A percentile compares a stretch with the other conserved stretches of the same genome.
Evolutionary conservation across 1,284 basidiomycete genomes (phyloP).

Genomic region (Porogramme epimiltina): DNA sequence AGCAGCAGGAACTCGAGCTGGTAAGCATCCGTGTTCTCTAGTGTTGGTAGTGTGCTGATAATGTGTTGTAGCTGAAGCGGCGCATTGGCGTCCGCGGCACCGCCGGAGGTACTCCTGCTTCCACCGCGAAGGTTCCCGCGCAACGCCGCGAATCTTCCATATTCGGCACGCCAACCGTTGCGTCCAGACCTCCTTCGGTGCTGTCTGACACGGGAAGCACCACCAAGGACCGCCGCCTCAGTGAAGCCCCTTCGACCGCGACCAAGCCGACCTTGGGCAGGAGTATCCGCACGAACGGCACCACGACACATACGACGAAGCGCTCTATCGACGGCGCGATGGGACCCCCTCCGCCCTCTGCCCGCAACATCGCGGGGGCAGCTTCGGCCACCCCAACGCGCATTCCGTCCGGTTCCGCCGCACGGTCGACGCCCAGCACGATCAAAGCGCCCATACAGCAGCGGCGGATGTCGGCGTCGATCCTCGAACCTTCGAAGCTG

Average conservation of each 20-base stretch:
- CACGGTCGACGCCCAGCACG: slow-evolving; percentile 21
- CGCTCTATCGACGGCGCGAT: slow-evolving; percentile 40
- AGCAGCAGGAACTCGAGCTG: slow-evolving; percentile 88
- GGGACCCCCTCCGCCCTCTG: slow-evolving; percentile 45
- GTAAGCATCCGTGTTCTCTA: slow-evolving; percentile 50
- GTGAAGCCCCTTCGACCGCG: slow-evolving; percentile 29
- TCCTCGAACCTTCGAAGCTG: slow-evolving; percentile 30
- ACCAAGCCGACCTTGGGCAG: slow-evolving; percentile 42
- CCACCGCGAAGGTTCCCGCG: slow-evolving; percentile 39
- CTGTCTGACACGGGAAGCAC: slow-evolving; percentile 54
- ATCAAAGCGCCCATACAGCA: slow-evolving; percentile 20
- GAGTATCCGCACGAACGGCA: slow-evolving; percentile 50
- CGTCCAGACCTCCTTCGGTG: slow-evolving; percentile 52
- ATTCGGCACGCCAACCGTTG: slow-evolving; percentile 44
- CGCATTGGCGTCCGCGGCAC: slow-evolving; percentile 63
- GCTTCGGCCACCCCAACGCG: slow-evolving; percentile 26
- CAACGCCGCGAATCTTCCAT: slow-evolving; percentile 56
- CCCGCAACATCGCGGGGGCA: slow-evolving; percentile 17
- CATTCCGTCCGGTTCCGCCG: slow-evolving; percentile 26
- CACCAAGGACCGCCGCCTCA: slow-evolving; percentile 31
- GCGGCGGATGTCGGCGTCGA: slow-evolving; percentile 32
- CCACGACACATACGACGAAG: slow-evolving; percentile 37
- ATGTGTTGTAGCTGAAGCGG: slow-evolving; percentile 68
- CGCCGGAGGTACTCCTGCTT: slow-evolving; percentile 60
- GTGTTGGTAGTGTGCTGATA: slow-evolving; percentile 1